phyloP scores from a whole-genome alignment of 768 basidiomycete species.

The Mycena maculata region DNA sequence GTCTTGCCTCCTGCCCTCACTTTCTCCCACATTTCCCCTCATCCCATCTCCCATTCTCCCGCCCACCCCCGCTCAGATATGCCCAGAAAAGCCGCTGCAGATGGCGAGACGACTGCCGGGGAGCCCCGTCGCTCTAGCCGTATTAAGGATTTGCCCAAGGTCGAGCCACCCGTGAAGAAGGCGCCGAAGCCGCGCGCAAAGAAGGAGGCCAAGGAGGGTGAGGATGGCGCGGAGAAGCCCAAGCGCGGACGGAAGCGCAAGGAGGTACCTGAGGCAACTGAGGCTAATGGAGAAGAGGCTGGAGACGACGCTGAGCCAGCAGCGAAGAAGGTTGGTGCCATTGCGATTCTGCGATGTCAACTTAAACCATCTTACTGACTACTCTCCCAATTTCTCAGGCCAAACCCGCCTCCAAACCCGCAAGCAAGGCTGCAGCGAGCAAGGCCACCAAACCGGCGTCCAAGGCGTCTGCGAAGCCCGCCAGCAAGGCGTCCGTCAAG shows the following conservation, averaged over 20 bases:
- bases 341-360: constrained; percentile 12
- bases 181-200: constrained; percentile 72
- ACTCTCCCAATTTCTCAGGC: constrained; percentile 53
- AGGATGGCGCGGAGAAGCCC: constrained; percentile 67
- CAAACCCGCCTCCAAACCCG: constrained; percentile 53
- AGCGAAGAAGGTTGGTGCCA: constrained; percentile 68
- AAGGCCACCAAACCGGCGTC: constrained; percentile 57
- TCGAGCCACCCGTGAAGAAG: constrained; percentile 65
- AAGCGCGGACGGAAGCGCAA: constrained; percentile 61
- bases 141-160: constrained; percentile 79
- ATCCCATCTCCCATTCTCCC: constrained; percentile 18
- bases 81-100: constrained; percentile 76
- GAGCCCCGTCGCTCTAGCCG: constrained; percentile 79
- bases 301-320: constrained; percentile 59
- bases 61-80: constrained; percentile 49
- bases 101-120: constrained; percentile 48
- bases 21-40: constrained; percentile 8
- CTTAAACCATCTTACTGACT: neutral
- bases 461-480: constrained; percentile 43
- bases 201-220: constrained; percentile 54
- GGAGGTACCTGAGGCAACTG: constrained; percentile 42
- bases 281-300: constrained; percentile 47
- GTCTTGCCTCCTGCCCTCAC: constrained; percentile 27
- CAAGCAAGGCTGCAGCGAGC: constrained; percentile 51
- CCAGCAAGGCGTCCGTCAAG: constrained; percentile 57